Percentiles rank a stretch among this genome's conserved stretches.
phyloP scores from a whole-genome alignment of 2,329 filamentous ascomycete genomes.

The Talaromyces sp. region DNA sequence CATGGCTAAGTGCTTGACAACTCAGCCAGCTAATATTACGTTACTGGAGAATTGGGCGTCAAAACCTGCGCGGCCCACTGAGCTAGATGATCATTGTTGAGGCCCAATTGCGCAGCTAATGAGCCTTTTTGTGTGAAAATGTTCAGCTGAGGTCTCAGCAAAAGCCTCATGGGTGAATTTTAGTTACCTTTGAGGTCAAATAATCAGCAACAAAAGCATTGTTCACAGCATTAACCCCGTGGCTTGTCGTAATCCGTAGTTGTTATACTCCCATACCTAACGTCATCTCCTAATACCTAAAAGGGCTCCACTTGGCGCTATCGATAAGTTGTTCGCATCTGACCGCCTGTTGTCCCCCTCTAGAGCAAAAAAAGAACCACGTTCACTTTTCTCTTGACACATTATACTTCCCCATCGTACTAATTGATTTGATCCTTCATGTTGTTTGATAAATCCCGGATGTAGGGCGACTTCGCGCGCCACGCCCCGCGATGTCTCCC shows the following conservation, averaged over 20 bases:
- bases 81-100: not conserved
- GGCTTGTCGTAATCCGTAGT: not conserved
- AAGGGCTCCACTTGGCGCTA: constrained; percentile 7
- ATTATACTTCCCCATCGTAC: not conserved
- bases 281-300: constrained; percentile 9
- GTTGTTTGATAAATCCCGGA: constrained; percentile 21
- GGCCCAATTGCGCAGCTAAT: no score
- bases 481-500: constrained; percentile 48
- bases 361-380: constrained; percentile 9
- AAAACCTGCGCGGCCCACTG: not conserved
- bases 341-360: constrained; percentile 27
- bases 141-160: no score
- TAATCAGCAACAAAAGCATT: not conserved
- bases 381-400: constrained; percentile 4
- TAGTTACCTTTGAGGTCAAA: no score
- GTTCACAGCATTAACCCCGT: not conserved
- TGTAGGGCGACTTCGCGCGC: constrained; percentile 34
- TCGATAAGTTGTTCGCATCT: constrained; percentile 23
- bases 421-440: constrained; percentile 5
- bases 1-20: no score
- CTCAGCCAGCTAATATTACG: not conserved
- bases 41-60: not conserved
- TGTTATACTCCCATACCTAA: constrained; percentile 3
- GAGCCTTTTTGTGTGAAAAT: no score
- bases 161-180: no score